A percentile compares a stretch with the other conserved stretches of the same genome.
Conservation (phyloP, 371 early-diverging fungal genomes). For the Massospora cicadina region DNA sequence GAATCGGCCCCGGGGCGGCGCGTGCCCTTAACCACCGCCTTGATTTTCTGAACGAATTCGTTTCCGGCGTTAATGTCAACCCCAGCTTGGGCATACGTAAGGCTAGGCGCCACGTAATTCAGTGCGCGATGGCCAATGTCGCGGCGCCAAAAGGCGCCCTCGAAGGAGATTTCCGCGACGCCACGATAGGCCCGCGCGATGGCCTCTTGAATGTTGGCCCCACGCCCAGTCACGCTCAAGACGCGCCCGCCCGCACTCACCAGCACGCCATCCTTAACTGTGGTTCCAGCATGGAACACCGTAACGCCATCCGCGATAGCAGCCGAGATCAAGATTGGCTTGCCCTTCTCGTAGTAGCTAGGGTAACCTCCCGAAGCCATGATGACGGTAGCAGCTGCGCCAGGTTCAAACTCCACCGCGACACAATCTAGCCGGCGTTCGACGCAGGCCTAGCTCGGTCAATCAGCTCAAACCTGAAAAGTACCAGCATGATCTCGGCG, state of each 20-base stretch:
- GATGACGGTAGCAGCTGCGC: slow-evolving; percentile 78
- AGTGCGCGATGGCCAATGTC: slow-evolving; percentile 78
- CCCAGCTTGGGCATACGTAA: slow-evolving; percentile 87
- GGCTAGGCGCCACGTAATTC: slow-evolving; percentile 16
- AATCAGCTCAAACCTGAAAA: background rate
- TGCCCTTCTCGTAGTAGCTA: slow-evolving; percentile 63
- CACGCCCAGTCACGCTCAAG: slow-evolving; percentile 73
- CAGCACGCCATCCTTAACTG: slow-evolving; percentile 27
- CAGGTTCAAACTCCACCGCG: slow-evolving; percentile 41
- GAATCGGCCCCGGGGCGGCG: slow-evolving; percentile 81
- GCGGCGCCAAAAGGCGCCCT: slow-evolving; percentile 62
- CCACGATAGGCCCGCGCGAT: slow-evolving; percentile 56
- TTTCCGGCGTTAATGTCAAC: slow-evolving; percentile 93
- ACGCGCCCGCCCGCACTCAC: slow-evolving; percentile 93
- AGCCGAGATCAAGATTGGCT: slow-evolving; percentile 42
- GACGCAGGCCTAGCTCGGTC: slow-evolving; percentile 39
- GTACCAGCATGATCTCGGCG: slow-evolving; percentile 59
- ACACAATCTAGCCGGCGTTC: slow-evolving; percentile 85
- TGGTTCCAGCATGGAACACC: slow-evolving; percentile 90
- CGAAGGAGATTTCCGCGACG: slow-evolving; percentile 52
- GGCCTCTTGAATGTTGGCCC: slow-evolving; percentile 46
- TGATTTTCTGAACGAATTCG: slow-evolving; percentile 82
- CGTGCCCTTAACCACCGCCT: slow-evolving; percentile 82
- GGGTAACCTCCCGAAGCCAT: slow-evolving; percentile 89
- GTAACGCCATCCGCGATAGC: slow-evolving; percentile 28